Evolutionary conservation across 192 early-diverging fungal species (phyloP).

Genomic region (Backusella circina): DNA sequence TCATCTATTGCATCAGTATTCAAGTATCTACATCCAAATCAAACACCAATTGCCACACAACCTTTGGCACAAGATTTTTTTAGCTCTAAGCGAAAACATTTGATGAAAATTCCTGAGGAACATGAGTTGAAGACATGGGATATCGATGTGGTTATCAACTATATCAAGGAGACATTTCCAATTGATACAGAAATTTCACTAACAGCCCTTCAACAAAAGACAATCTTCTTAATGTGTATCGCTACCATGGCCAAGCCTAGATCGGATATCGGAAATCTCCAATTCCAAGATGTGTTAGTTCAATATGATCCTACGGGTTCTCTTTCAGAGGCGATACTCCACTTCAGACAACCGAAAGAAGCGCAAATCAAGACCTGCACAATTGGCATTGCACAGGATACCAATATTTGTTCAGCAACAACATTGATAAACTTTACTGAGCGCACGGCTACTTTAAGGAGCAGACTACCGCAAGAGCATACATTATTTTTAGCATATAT

Average conservation of each 20-base stretch:
- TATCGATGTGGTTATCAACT: not conserved
- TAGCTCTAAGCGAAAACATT: not conserved
- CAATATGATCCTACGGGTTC: too few species aligned
- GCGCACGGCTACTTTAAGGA: too few species aligned
- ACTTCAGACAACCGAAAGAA: slow-evolving; percentile 3
- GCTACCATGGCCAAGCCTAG: slow-evolving; percentile 4
- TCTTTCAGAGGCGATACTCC: too few species aligned
- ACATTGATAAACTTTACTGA: too few species aligned
- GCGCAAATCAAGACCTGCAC: not conserved
- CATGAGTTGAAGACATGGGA: not conserved
- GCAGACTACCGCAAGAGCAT: not conserved
- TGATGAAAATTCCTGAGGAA: not conserved
- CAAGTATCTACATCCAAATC: not conserved
- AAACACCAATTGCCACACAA: too few species aligned
- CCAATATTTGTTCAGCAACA: too few species aligned
- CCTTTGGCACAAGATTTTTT: not conserved
- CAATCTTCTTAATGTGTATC: slow-evolving; percentile 6
- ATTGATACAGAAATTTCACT: not conserved
- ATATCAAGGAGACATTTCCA: not conserved
- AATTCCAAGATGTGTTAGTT: slow-evolving; percentile 6
- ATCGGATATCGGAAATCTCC: too few species aligned
- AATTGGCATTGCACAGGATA: too few species aligned
- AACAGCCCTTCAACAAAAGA: not conserved
- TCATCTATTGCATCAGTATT: not conserved
- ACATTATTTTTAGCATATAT: not conserved